Evolutionary conservation across 228 moss, liverwort and hornwort genomes (phyloP).

Genomic region (Sphagnum fallax): DNA sequence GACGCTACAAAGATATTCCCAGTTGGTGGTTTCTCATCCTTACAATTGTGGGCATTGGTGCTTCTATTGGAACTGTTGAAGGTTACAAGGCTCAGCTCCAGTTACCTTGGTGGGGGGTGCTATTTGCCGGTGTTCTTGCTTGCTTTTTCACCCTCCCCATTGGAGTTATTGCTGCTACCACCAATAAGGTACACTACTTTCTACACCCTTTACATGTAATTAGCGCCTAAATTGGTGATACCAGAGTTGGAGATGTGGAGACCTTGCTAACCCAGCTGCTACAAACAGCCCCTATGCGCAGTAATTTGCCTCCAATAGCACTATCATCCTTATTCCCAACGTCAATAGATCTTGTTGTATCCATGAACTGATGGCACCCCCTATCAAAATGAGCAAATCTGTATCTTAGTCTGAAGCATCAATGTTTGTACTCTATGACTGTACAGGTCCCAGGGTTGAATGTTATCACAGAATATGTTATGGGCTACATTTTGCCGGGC

Average conservation of each 20-base stretch:
- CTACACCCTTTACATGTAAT: neutral
- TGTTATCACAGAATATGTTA: constrained; percentile 21
- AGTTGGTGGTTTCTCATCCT: constrained; percentile 3
- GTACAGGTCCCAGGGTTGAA: constrained; percentile 16
- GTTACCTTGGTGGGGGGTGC: constrained; percentile 30
- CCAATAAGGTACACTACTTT: constrained; percentile 21
- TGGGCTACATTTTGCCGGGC: constrained; percentile 14
- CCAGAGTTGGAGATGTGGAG: neutral
- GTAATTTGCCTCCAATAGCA: neutral
- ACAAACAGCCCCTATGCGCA: neutral
- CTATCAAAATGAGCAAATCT: neutral
- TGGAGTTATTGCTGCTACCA: constrained; percentile 14
- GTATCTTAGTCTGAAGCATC: neutral
- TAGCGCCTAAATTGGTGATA: neutral
- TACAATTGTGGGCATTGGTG: constrained; percentile 5
- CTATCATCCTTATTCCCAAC: neutral
- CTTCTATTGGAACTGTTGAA: constrained; percentile 4
- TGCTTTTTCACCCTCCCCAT: constrained; percentile 15
- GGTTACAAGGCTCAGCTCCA: constrained; percentile 23
- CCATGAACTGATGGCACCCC: too few species aligned
- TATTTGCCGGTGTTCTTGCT: neutral
- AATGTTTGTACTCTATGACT: neutral
- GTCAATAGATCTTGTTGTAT: neutral
- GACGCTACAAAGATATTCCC: constrained; percentile 7
- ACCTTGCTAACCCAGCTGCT: too few species aligned